Percentiles rank a stretch among this genome's conserved stretches.
These are phyloP conservation scores for Rhizophagus sp. DNA, from an alignment of 192 early-diverging fungal genomes.

Conservation along the genomic window DNA sequence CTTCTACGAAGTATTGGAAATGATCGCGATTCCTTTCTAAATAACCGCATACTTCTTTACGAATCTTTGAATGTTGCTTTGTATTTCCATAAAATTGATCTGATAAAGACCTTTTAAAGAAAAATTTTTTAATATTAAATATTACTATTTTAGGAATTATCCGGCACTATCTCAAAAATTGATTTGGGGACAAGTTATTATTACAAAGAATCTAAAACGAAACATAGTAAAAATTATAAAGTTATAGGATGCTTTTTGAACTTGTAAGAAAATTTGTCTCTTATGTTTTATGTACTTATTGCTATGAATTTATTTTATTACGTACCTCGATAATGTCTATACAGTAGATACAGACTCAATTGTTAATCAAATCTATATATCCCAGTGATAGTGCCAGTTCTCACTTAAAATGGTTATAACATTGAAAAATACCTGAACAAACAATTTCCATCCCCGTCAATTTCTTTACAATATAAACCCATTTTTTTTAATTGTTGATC, in stretches of 20 bases:
- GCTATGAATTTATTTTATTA: too few species aligned
- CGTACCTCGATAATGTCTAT: too few species aligned
- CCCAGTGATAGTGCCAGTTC: too few species aligned
- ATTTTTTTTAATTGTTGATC: conserved; percentile 48
- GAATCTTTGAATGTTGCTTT: conserved; percentile 51
- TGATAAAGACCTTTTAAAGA: conserved; percentile 56
- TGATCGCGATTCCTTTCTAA: conserved; percentile 58
- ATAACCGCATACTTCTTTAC: conserved; percentile 63
- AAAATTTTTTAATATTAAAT: neutral
- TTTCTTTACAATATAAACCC: conserved; percentile 64
- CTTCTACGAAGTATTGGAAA: conserved; percentile 67
- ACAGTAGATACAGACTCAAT: too few species aligned
- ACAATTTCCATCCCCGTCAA: conserved; percentile 74
- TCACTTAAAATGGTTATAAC: neutral
- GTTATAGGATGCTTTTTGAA: too few species aligned
- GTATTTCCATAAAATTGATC: conserved; percentile 69
- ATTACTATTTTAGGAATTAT: neutral
- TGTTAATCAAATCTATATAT: too few species aligned
- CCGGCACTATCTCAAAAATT: too few species aligned
- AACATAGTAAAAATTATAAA: too few species aligned
- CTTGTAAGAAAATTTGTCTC: too few species aligned
- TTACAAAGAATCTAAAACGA: neutral
- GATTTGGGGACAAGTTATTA: too few species aligned
- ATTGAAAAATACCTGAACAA: conserved; percentile 53
- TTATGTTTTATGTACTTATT: too few species aligned